Base-by-base conservation (phyloP, 2,329 filamentous ascomycete species). In the Penicillium sp. region DNA sequence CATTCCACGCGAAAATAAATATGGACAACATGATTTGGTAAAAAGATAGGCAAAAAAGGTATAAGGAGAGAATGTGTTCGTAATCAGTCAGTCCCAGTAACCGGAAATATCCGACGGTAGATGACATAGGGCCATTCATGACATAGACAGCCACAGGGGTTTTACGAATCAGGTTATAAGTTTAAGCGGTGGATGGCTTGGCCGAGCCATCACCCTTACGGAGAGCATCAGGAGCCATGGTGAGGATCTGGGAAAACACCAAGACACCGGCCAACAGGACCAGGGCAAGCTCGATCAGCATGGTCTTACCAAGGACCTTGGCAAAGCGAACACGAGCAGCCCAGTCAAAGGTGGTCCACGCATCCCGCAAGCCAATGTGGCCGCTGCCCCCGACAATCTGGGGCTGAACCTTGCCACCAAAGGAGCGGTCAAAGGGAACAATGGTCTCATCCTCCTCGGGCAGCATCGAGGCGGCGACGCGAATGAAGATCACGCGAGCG, bases 341-440 rank as follows among this genome's bases (percentile, higher is more conserved):
- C 74, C 85, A 85, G 73, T 88, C 86, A 75, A 96, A 93, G 37
- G 87, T 90, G 68, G 82, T 83, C 90, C 92, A 93, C 1, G 92
- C 92, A 68, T 94, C 89, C 51, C 85, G 74, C 69, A 94, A 83
- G 41, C 89, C 85, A 61, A 91, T 82, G 65, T 85, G 87, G 65
- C 91, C 90, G 63, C 82, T 85, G 55, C 89, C 91, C 59, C 86
- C 88, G n/a, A 92, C 80, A 51, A 92, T 83, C 60, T 85, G 84
- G n/a, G 90, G 87, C 64, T 89, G 85, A 31, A 94, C 85, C 72
- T 87, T 89, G 67, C 91, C 91, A 63, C 84, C 86, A 70, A 96
- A 96, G 33, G 88, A 89, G 64, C 92, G 90, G 81, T 98, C 94
- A 69, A 98, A 96, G 35, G 91, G 89, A 37, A 98, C 88, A 64